Percentiles rank a stretch among this genome's conserved stretches.
These are phyloP conservation scores for Aphanocladium album DNA, from an alignment of 2,329 filamentous ascomycete species.

Conservation along the genomic window DNA sequence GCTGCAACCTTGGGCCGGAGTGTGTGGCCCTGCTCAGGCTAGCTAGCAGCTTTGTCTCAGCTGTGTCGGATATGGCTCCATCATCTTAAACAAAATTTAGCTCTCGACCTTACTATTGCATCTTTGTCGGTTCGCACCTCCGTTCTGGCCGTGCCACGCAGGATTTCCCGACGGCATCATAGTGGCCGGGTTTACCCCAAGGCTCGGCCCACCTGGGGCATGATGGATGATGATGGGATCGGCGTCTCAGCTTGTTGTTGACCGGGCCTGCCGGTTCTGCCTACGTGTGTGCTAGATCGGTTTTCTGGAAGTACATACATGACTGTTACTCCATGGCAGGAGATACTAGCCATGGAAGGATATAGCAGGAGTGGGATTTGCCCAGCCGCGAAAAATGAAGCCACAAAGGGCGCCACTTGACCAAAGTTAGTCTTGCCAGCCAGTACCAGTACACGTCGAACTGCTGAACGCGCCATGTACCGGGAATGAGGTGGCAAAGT, in stretches of 20 bases:
- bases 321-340: neutral
- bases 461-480: neutral
- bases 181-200: neutral
- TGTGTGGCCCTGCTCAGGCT: neutral
- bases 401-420: neutral
- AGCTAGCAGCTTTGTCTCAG: conserved; percentile 1
- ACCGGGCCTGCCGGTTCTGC: no score
- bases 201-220: neutral
- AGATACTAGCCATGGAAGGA: neutral
- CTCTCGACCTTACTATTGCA: neutral
- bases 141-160: neutral
- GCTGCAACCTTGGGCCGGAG: neutral
- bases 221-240: conserved; percentile 1
- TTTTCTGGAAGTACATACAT: conserved; percentile 3
- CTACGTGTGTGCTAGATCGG: neutral
- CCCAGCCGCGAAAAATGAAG: neutral
- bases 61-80: neutral
- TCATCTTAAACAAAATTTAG: neutral
- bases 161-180: neutral
- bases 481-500: neutral
- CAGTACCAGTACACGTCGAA: no score
- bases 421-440: neutral
- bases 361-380: neutral
- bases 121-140: neutral
- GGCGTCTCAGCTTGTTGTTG: neutral